phyloP scores from a whole-genome alignment of 2,329 filamentous ascomycete species.

The Paramyrothecium sp. region DNA sequence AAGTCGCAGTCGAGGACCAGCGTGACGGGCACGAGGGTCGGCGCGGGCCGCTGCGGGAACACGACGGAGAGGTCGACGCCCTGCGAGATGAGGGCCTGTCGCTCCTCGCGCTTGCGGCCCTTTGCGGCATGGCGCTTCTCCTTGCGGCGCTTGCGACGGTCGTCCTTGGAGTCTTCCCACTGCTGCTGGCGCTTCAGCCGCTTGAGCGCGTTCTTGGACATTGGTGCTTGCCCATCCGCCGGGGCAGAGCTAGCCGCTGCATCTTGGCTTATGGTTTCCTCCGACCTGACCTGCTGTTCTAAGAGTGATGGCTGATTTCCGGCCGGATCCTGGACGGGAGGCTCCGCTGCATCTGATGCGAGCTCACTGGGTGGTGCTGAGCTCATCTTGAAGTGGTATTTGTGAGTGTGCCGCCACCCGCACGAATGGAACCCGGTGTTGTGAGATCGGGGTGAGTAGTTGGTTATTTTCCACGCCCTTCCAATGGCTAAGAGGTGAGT shows the following conservation, averaged over 20 bases:
- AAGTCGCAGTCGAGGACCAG: conserved; percentile 91
- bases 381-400: conserved; percentile 3
- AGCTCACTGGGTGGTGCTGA: conserved; percentile 5
- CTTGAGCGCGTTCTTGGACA: conserved; percentile 88
- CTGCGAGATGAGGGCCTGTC: conserved; percentile 46
- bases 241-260: conserved; percentile 3
- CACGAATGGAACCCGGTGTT: too few species aligned
- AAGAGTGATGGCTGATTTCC: conserved; percentile 2
- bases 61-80: conserved; percentile 39
- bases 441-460: background rate
- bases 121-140: conserved; percentile 51
- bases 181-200: conserved; percentile 68
- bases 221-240: conserved; percentile 12
- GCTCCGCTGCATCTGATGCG: conserved; percentile 5
- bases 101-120: conserved; percentile 48
- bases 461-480: too few species aligned
- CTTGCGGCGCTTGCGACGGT: conserved; percentile 52
- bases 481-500: too few species aligned
- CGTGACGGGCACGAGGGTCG: conserved; percentile 68
- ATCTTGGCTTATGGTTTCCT: background rate
- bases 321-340: conserved; percentile 1
- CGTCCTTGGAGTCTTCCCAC: conserved; percentile 72
- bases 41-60: conserved; percentile 30
- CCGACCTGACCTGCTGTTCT: background rate
- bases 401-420: background rate